Conservation (phyloP, 805 yeast genomes). For the Cyberlindnera saturnus region DNA sequence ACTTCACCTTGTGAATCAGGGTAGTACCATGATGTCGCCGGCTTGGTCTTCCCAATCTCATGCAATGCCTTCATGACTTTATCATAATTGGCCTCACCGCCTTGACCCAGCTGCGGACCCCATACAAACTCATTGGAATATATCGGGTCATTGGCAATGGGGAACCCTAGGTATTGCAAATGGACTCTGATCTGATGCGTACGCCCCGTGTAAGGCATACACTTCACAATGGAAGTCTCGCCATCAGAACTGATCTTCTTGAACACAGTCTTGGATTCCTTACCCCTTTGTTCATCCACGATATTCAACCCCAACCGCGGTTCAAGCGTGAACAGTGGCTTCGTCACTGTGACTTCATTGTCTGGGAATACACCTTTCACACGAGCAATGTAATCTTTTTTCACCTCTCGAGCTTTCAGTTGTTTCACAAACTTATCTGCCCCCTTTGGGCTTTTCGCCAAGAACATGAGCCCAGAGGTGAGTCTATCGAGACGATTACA, state of each 20-base stretch:
- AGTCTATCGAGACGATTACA: slow-evolving; percentile 86
- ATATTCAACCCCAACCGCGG: slow-evolving; percentile 63
- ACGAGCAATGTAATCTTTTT: slow-evolving; percentile 70
- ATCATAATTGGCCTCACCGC: slow-evolving; percentile 43
- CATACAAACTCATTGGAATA: slow-evolving; percentile 75
- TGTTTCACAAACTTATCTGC: slow-evolving; percentile 70
- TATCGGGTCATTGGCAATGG: slow-evolving; percentile 89
- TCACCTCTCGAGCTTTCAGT: slow-evolving; percentile 48
- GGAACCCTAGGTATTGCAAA: slow-evolving; percentile 79
- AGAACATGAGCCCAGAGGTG: slow-evolving; percentile 90
- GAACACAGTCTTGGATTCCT: slow-evolving; percentile 72
- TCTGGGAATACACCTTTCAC: slow-evolving; percentile 86
- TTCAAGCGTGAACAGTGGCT: slow-evolving; percentile 63
- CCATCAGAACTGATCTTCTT: slow-evolving; percentile 20
- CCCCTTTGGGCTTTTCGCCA: slow-evolving; percentile 30
- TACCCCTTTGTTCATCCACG: slow-evolving; percentile 36
- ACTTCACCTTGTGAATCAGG: slow-evolving; percentile 50
- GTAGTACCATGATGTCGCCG: slow-evolving; percentile 35
- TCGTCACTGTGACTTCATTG: slow-evolving; percentile 48
- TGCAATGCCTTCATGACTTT: slow-evolving; percentile 46
- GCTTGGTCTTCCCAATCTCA: slow-evolving; percentile 61
- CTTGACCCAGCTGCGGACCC: slow-evolving; percentile 70
- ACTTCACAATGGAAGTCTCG: slow-evolving; percentile 62
- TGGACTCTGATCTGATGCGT: slow-evolving; percentile 96
- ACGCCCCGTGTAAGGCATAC: slow-evolving; percentile 86